Base-by-base conservation (phyloP, 2,329 filamentous ascomycete species). In the Zasmidium cellare region DNA sequence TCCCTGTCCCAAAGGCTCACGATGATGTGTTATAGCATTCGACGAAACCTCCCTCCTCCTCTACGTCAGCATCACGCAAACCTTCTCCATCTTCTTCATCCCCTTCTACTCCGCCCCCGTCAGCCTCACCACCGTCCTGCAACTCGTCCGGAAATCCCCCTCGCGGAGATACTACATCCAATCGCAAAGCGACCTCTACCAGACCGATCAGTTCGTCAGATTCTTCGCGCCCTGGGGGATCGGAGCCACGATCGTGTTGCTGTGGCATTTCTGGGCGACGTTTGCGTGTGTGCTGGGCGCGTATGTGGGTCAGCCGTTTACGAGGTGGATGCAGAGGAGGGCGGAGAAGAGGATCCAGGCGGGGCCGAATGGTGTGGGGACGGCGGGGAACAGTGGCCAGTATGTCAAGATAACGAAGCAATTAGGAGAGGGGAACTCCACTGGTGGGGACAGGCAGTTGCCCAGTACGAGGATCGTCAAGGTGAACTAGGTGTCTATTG, bases 161-260 rank as follows among this genome's bases (percentile, higher is more conserved):
- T 48, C 55, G 12, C 45, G 67, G 20, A 81, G 80, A 57, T 94
- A 92, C 76, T 89, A 87, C 70, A 92, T 96, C 62, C 74, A 79
- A 6, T 82, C 80, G 18, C 92, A 96, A 71, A 87, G 96, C 64
- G 91, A 96, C 70, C 76, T 92, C 7, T 96, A 96, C 69, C 90
- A 93, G 67, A 80, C 85, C 0, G 87, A 86, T 50, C 88, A 96
- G 65, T 87, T 87, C 61, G 77, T 93, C 60, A 87, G 87, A 66
- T 94, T 96, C 69, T 66, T 92, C 18, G 67, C 83, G 16, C 85
- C 88, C 9, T 83, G 79, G 11, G 81, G 83, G 0, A 68, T 83
- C 22, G 71, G 67, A 12, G 59, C 60, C 18, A 49, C 57, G 0
- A 28, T 87, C 1, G 72, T 91, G 1, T 79, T 83, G 73, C 62